phyloP scores from a whole-genome alignment of 805 yeast genomes.

The Nakazawaea molendinolei region DNA sequence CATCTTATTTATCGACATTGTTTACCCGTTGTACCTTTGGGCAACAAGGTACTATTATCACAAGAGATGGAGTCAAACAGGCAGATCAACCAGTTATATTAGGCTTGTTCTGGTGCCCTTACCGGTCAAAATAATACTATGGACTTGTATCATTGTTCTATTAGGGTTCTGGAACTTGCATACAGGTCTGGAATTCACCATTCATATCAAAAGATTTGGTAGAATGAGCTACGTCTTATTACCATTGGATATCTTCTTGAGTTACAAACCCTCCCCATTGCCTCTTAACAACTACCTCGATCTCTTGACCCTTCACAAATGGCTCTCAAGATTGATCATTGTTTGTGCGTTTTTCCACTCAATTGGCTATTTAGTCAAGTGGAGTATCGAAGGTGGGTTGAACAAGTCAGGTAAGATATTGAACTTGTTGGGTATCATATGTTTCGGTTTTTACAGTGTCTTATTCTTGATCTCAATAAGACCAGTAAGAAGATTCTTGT shows the following conservation, averaged over 20 bases:
- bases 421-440: slow-evolving; percentile 49
- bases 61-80: slow-evolving; percentile 30
- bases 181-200: slow-evolving; percentile 25
- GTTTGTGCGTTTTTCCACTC: slow-evolving; percentile 42
- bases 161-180: slow-evolving; percentile 30
- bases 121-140: slow-evolving; percentile 26
- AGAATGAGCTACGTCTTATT: slow-evolving; percentile 51
- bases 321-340: slow-evolving; percentile 59
- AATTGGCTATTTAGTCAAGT: slow-evolving; percentile 41
- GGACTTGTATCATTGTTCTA: slow-evolving; percentile 25
- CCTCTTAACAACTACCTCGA: slow-evolving; percentile 45
- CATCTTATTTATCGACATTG: slow-evolving; percentile 29
- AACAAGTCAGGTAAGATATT: slow-evolving; percentile 27
- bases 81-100: slow-evolving; percentile 29
- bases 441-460: slow-evolving; percentile 27
- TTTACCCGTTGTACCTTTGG: slow-evolving; percentile 32
- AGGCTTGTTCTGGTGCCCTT: slow-evolving; percentile 29
- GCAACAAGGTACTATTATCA: slow-evolving; percentile 26
- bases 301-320: slow-evolving; percentile 54
- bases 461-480: slow-evolving; percentile 41
- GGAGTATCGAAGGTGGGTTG: slow-evolving; percentile 34
- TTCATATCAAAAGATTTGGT: slow-evolving; percentile 51
- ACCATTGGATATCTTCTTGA: slow-evolving; percentile 51
- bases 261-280: slow-evolving; percentile 48
- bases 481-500: slow-evolving; percentile 41